These are phyloP conservation scores for Orobanche coerulescens DNA, from an alignment of 257 asterid genomes.

Conservation along the genomic window DNA sequence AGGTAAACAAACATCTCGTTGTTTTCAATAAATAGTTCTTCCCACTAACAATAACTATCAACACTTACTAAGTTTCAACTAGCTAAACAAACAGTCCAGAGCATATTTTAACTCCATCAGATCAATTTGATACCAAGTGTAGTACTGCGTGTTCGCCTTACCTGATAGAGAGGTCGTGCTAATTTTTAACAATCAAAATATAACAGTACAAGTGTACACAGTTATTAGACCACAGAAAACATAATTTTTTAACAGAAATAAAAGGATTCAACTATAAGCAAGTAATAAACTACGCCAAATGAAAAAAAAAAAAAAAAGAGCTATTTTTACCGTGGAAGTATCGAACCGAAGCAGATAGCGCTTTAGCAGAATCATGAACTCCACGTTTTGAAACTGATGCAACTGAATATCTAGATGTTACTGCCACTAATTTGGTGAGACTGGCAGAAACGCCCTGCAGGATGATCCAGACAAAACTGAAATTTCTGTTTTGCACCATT, in stretches of 20 bases:
- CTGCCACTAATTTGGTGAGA: constrained; percentile 35
- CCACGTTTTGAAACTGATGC: constrained; percentile 35
- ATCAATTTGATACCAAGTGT: background rate
- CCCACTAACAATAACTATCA: background rate
- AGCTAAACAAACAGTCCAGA: constrained; percentile 1
- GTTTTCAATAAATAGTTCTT: constrained; percentile 6
- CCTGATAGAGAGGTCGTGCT: background rate
- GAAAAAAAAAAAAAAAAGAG: background rate
- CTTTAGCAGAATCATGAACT: constrained; percentile 30
- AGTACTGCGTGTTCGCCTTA: background rate
- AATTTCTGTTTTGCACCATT: background rate
- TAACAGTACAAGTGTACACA: background rate
- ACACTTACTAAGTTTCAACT: background rate
- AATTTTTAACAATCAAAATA: constrained; percentile 8
- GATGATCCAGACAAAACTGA: constrained; percentile 14
- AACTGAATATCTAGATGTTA: constrained; percentile 30
- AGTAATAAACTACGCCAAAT: background rate
- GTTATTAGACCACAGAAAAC: background rate
- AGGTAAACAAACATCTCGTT: background rate
- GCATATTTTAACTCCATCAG: background rate
- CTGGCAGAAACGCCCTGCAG: constrained; percentile 48
- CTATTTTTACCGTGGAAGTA: constrained; percentile 42
- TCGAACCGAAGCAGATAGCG: constrained; percentile 30
- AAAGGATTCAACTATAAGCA: background rate
- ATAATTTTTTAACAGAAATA: background rate